Evolutionary conservation across 2,329 filamentous ascomycete genomes (phyloP).

Genomic region (Epichloe elymi): DNA sequence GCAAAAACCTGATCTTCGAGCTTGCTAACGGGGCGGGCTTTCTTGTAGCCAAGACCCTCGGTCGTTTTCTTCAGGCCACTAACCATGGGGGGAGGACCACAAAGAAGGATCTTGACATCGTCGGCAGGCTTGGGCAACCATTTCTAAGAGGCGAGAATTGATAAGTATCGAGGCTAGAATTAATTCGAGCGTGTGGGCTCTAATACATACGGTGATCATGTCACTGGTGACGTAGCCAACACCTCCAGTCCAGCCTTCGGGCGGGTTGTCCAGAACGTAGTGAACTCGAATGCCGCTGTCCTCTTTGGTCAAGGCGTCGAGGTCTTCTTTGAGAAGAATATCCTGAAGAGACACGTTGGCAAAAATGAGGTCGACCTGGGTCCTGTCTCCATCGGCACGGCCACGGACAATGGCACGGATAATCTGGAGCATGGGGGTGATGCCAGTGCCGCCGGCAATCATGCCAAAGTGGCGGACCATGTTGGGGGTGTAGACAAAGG

Average conservation of each 20-base stretch:
- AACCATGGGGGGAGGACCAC: constrained; percentile 98
- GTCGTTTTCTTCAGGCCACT: constrained; percentile 94
- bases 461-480: constrained; percentile 95
- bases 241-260: constrained; percentile 79
- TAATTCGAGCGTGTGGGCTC: background rate
- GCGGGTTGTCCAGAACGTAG: constrained; percentile 94
- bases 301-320: constrained; percentile 64
- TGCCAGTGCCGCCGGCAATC: constrained; percentile 94
- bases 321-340: constrained; percentile 83
- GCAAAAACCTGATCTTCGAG: constrained; percentile 96
- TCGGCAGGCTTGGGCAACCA: constrained; percentile 68
- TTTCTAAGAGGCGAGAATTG: constrained; percentile 28
- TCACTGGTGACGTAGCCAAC: constrained; percentile 91
- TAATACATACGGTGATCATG: constrained; percentile 66
- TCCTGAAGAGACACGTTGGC: constrained; percentile 91
- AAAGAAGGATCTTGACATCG: constrained; percentile 89
- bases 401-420: constrained; percentile 81
- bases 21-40: constrained; percentile 92
- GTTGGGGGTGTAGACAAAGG: constrained; percentile 94
- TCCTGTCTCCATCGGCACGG: constrained; percentile 65
- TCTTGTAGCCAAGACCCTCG: constrained; percentile 77
- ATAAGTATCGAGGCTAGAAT: background rate
- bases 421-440: constrained; percentile 97
- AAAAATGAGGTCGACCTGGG: constrained; percentile 88
- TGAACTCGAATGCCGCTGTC: constrained; percentile 76